Evolutionary conservation across 1,284 basidiomycete genomes (phyloP).

Genomic region (Cryptococcus floricola): DNA sequence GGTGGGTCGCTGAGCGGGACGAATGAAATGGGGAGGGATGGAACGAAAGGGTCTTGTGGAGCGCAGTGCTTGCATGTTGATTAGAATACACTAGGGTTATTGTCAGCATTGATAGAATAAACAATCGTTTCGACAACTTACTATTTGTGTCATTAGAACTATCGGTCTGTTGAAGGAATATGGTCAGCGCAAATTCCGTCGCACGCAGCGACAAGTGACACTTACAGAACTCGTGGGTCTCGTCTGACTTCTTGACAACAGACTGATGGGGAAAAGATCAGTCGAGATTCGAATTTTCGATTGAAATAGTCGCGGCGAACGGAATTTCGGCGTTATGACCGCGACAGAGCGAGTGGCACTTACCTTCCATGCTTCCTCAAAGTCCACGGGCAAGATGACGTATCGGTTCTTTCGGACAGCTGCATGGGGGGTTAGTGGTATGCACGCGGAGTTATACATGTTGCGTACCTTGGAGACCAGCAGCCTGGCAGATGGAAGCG

Average conservation of each 20-base stretch:
- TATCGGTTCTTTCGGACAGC: constrained; percentile 98
- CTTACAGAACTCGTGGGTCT: constrained; percentile 94
- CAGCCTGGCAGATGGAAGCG: constrained; percentile 91
- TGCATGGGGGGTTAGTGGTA: constrained; percentile 38
- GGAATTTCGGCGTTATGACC: constrained; percentile 3
- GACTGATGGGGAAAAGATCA: constrained; percentile 54
- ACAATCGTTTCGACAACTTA: constrained; percentile 3
- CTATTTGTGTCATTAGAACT: constrained; percentile 6
- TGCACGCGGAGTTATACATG: neutral
- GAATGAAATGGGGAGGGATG: neutral
- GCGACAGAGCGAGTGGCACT: constrained; percentile 47
- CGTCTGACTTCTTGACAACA: constrained; percentile 80
- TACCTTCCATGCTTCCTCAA: constrained; percentile 98
- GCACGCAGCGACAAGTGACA: constrained; percentile 4
- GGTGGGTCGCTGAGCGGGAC: constrained; percentile 21
- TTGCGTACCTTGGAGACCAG: constrained; percentile 82
- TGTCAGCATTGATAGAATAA: neutral
- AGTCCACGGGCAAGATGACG: constrained; percentile 93
- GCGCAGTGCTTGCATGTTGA: constrained; percentile 11
- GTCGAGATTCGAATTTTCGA: constrained; percentile 12
- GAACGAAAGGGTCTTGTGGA: too few relatives aligned
- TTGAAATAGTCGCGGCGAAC: constrained; percentile 8
- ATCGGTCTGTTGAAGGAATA: constrained; percentile 29
- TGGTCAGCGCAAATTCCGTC: constrained; percentile 5
- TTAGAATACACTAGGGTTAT: constrained; percentile 1